Percentiles rank a stretch among this genome's conserved stretches.
Evolutionary conservation across 2,329 filamentous ascomycete species (phyloP).

Genomic region (Colletotrichum sp.): DNA sequence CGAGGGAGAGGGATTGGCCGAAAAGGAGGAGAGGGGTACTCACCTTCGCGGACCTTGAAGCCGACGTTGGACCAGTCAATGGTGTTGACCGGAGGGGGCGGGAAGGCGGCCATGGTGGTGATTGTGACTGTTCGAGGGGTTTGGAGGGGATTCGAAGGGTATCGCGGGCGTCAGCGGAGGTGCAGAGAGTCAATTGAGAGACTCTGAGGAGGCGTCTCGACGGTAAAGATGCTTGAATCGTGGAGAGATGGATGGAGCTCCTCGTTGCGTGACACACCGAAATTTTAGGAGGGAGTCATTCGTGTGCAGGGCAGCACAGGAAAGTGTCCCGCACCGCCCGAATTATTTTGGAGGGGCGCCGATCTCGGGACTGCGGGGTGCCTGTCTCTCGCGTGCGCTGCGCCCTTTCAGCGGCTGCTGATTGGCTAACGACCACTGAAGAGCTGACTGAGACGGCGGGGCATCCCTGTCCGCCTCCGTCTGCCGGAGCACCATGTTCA

Average conservation of each 20-base stretch:
- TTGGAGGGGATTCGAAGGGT: background rate
- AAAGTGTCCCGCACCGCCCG: background rate
- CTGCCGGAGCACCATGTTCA: background rate
- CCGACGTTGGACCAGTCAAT: conserved; percentile 96
- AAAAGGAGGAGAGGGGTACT: no score
- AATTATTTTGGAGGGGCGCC: conserved; percentile 12
- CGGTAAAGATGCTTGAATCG: background rate
- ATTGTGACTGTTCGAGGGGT: background rate
- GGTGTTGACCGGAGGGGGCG: conserved; percentile 77
- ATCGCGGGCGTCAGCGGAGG: background rate
- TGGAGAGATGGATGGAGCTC: background rate
- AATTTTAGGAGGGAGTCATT: conserved; percentile 5
- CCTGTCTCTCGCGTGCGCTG: background rate
- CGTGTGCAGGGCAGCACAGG: background rate
- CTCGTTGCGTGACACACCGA: conserved; percentile 1
- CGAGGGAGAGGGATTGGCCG: no score
- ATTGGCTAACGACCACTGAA: background rate
- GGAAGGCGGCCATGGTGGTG: conserved; percentile 62
- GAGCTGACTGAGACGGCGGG: background rate
- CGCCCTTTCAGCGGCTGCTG: background rate
- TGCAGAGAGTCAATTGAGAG: background rate
- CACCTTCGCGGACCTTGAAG: conserved; percentile 90
- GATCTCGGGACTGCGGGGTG: conserved; percentile 20
- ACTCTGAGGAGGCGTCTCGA: background rate
- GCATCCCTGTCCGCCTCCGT: conserved; percentile 6